Conservation (phyloP, 148 eudicot species). For the Linanthus parryae region DNA sequence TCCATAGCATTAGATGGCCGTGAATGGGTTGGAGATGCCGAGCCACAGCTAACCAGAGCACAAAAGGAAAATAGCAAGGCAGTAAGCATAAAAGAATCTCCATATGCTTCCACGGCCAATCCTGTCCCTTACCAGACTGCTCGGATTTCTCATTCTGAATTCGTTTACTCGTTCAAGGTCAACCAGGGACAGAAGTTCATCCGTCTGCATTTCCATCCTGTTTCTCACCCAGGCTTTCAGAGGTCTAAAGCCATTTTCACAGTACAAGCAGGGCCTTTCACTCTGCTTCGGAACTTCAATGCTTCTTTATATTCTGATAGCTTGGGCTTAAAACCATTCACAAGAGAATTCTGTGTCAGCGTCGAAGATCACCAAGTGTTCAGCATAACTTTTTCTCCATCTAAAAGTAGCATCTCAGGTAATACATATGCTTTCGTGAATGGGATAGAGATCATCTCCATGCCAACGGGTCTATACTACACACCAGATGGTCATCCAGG, state of each 20-base stretch:
- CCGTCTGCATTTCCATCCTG: constrained; percentile 3
- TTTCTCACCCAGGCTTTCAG: constrained; percentile 4
- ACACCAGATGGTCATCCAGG: constrained; percentile 3
- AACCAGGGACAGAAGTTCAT: constrained; percentile 6
- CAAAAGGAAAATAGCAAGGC: not conserved
- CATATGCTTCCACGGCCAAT: too few relatives aligned
- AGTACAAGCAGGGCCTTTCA: constrained; percentile 8
- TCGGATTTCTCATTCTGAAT: constrained; percentile 4
- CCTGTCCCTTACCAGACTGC: constrained; percentile 1
- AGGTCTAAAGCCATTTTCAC: constrained; percentile 2
- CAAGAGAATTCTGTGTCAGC: not conserved
- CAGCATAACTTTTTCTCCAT: constrained; percentile 1
- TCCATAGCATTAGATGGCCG: constrained; percentile 11
- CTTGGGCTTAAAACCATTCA: not conserved
- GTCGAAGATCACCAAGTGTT: not conserved
- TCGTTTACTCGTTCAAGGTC: not conserved
- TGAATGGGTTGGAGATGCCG: constrained; percentile 12
- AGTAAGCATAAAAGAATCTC: not conserved
- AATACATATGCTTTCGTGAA: constrained; percentile 10
- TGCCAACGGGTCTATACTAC: constrained; percentile 11
- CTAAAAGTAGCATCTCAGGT: not conserved
- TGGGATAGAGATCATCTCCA: constrained; percentile 13
- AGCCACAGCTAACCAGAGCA: not conserved
- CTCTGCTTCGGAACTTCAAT: constrained; percentile 10
- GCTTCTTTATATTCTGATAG: constrained; percentile 7